Base-by-base conservation (phyloP, 2,329 filamentous ascomycete genomes). In the Zasmidium cellare region DNA sequence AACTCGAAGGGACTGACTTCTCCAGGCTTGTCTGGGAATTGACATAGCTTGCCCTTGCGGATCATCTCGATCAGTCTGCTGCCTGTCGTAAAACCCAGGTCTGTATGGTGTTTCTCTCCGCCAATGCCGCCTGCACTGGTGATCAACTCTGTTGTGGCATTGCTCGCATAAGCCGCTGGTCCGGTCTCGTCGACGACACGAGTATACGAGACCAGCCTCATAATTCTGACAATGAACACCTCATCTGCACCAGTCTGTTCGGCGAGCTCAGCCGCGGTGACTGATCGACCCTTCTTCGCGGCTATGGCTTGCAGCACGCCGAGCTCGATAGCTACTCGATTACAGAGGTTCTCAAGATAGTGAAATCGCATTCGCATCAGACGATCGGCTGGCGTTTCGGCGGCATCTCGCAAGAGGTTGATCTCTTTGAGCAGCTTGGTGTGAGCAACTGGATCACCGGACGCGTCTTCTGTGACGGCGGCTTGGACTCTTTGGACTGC, bases 51-150 rank as follows among this genome's bases (percentile, higher is more conserved):
- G 14, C 46, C 25, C 38, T 48, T 45, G 12, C 55, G 55, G 22
- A 53, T 57, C 50, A 53, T 53, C 14, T 47, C 24, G 20, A 57
- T 47, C 9, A 57, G 49, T 22, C 46, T 53, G n/a, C 35, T 19
- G 3, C 49, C 55, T 9, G 54, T 44, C 6, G 55, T 23, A 18
- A 53, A 53, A 9, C 19, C 35, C 19, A 57, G 49, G 18, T 57
- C 55, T 3, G 55, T 47, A 31, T 71, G 75, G 23, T 57, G 55
- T 22, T 57, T 57, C 48, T 53, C 55, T 22, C 49, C 55, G 45
- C 41, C 55, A 16, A 53, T 57, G 20, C 23, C 53, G 23, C 55
- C 55, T 25, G 53, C 46, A 6, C 22, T 46, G 1, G 51, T 44
- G 22, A 57, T 57, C 35, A 41, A 20, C 20, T 20, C 44, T n/a